These are phyloP conservation scores for Ceratocystis colombiana DNA, from an alignment of 2,329 filamentous ascomycete genomes.

Conservation along the genomic window DNA sequence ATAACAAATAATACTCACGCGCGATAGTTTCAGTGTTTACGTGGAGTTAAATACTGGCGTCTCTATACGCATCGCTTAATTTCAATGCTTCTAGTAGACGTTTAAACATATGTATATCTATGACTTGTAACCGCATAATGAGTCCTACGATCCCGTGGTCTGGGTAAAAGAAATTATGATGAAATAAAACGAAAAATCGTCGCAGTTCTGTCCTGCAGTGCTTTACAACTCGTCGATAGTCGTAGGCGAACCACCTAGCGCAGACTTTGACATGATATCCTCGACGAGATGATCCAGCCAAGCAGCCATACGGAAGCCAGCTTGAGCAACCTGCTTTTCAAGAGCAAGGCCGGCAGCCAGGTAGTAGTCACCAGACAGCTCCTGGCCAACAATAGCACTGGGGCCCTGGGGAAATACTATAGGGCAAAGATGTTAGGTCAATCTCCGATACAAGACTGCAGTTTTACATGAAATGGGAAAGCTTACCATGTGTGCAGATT, in stretches of 20 bases:
- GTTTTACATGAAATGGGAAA: neutral
- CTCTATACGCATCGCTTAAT: too few species aligned
- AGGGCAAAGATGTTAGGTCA: neutral
- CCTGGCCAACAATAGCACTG: conserved; percentile 46
- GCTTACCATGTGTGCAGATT: conserved; percentile 51
- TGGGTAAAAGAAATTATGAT: neutral
- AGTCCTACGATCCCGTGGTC: neutral
- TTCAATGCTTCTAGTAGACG: too few species aligned
- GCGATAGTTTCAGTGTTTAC: too few species aligned
- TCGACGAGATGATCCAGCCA: conserved; percentile 55
- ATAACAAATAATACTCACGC: too few species aligned
- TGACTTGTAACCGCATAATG: neutral
- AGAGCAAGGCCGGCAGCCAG: conserved; percentile 53
- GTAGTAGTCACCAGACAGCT: conserved; percentile 55
- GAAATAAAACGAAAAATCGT: neutral
- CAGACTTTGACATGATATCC: conserved; percentile 27
- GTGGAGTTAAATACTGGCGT: too few species aligned
- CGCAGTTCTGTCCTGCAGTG: neutral
- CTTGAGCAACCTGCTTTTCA: conserved; percentile 56
- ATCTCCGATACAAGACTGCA: neutral
- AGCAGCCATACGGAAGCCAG: conserved; percentile 56
- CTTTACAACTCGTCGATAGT: conserved; percentile 14
- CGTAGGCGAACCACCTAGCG: neutral
- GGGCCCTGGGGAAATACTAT: conserved; percentile 53
- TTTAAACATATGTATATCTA: neutral